Base-by-base conservation (phyloP, 352 stramenopile species). In the Phytophthora sp. region DNA sequence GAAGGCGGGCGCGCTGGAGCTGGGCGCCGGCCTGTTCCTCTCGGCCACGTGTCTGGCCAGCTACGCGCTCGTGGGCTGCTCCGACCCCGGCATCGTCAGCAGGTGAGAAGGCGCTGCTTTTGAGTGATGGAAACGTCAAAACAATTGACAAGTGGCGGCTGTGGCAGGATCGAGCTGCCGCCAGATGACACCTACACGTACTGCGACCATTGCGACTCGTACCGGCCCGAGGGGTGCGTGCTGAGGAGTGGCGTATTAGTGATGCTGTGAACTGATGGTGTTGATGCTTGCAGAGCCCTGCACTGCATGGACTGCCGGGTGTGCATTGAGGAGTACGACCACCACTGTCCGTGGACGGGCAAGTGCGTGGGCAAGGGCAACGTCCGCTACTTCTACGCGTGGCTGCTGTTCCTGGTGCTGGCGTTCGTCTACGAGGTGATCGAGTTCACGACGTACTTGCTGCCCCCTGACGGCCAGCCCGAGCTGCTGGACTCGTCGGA, bases 291-390 rank as follows among this genome's bases (percentile, higher is more conserved):
- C 17, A 95, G 81, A 17, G 85, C 89, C 6, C 63, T 88, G 30
- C 89, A 97, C 51, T 97, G 89, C 56, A 85, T 91, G 69, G 87
- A 96, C 55, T 97, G 89, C 62, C 82, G 86, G 31, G 88, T 91
- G 54, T 97, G 89, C 52, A 87, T 97, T 46, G 81, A 89, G 37
- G 88, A 89, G 42, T 92, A 96, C 59, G 90, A 97, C 68, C 91
- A 97, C 74, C 91, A 97, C 49, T 97, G 91, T 69, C 91, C 91
- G n/a, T 97, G 91, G 88, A 97, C 91, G 11, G 88, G 90, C 57
- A 96, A 97, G 68, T 97, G 90, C 62, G 83, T 97, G 48, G 90
- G 89, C 54, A 83, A 80, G 43, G 61, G 79, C 51, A 97, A 91
- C 54, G 65, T 95, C 17, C 69, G 71, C 23, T 92, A 82, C 70